Evolutionary conservation across 805 yeast genomes (phyloP).

Genomic region (Hanseniaspora clermontiae): DNA sequence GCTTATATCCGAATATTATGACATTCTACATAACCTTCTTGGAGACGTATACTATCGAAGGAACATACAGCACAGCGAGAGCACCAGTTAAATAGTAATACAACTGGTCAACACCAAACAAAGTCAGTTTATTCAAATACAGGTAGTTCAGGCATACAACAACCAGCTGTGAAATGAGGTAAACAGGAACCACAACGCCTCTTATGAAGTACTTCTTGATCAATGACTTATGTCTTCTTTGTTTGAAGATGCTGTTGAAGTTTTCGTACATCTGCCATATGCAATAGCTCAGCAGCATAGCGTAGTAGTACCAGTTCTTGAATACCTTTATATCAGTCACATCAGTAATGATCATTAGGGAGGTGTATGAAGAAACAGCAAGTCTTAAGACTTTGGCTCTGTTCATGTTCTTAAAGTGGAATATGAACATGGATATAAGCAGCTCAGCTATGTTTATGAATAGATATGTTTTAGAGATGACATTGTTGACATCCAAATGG

Average conservation of each 20-base stretch:
- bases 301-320: conserved; percentile 11
- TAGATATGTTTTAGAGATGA: background rate
- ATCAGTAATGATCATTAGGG: background rate
- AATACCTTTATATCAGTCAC: background rate
- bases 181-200: background rate
- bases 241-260: conserved; percentile 4
- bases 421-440: background rate
- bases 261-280: conserved; percentile 12
- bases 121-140: background rate
- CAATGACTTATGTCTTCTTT: background rate
- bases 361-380: background rate
- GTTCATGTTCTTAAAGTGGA: background rate
- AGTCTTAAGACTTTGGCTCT: background rate
- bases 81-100: background rate
- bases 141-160: background rate
- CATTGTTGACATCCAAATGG: conserved; percentile 2
- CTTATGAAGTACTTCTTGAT: background rate
- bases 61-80: background rate
- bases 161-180: background rate
- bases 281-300: conserved; percentile 1
- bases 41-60: background rate
- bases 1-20: background rate
- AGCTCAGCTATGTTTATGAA: background rate
- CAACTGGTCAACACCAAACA: background rate
- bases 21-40: background rate